Evolutionary conservation across 2,329 filamentous ascomycete species (phyloP), one percentile per base, ranked within the genome.

Genomic region (Neonectria hederae): DNA sequence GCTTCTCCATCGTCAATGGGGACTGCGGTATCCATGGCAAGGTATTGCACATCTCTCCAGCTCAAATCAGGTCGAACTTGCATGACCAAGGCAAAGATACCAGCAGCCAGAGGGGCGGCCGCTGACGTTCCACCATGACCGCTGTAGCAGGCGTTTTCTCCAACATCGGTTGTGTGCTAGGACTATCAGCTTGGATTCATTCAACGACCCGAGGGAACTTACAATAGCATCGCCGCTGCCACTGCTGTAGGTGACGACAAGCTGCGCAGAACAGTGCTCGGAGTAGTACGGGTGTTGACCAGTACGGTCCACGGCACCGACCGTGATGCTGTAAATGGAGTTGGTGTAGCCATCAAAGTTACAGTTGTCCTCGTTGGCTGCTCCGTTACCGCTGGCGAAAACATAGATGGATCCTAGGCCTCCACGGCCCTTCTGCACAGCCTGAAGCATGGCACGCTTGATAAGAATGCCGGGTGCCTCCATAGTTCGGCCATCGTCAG

Each of bases 331-430:
- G 84, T 98, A 99, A 73, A 99, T 99, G 76, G 94, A 97, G 83
- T 99, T 99, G 64, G 96, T 99, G 80, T 99, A 99, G 42, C 96
- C 96, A 76, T 99, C 96, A 77, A 99, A 99, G 78, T 99, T 99
- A 86, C 96, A 99, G 80, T 99, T 98, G 78, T 99, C 96, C 51
- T 92, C 94, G 68, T 84, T 88, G 4, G 85, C 83, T 10, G 95
- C 97, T 62, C 96, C 96, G 75, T 99, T 99, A 63, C 96, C 96
- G 69, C 95, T 80, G 46, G 96, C 96, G 79, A 99, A 99, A 59
- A 99, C 96, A 75, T 94, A 99, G 69, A 99, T 92, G 28, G 93
- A 97, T 9, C 96, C 96, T 57, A 90, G 88, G 3, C 94, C 93
- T 54, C 83, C 85, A 55, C 96, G 91, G 45, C 96, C 96, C 63